Base-by-base conservation (phyloP, 2,329 filamentous ascomycete genomes). In the Clarireedia homoeocarpa region DNA sequence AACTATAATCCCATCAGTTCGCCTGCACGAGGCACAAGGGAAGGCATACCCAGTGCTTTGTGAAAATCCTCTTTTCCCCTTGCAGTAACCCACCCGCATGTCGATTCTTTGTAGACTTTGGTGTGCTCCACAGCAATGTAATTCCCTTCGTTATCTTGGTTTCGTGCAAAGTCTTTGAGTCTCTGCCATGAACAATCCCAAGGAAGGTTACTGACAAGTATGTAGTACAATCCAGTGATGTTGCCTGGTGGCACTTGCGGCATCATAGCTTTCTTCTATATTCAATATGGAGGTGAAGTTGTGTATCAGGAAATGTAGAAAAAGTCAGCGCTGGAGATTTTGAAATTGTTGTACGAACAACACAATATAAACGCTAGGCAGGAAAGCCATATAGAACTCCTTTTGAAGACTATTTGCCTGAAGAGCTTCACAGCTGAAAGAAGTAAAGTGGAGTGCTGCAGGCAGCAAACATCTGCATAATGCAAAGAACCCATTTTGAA, bases 171-270 rank as follows among this genome's bases (percentile, higher is more conserved):
- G 44, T 66, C 65, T 38, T 67, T 66, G 14, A 67, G 23, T 5
- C 48, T 59, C 48, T 66, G 64, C 65, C 64, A 66, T 24, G 63
- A 58, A 17, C 48, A 51, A 14, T 60, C 54, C 61, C 62, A 67
- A 17, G 63, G 57, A 2, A 59, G 38, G n/a, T 49, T 49, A 4
- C 48, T 50, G 26, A 59, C 51, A 6, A 53, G 23, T 30, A 61
- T 59, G 27, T 61, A 59, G 15, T 59, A 61, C 10, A 57, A 12
- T 1, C 57, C 57, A 6, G 59, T 61, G 3, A 44, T 9, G 30
- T 59, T 39, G 23, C 53, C 59, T 5, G 59, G 49, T n/a, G 49
- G n/a, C 10, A 57, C 57, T 20, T 55, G 47, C 45, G 51, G 39
- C 59, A 60, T 60, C 38, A 15, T 42, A 23, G 30, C 30, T 34